These are phyloP conservation scores for Xylariaceae sp. DNA, from an alignment of 2,329 filamentous ascomycete species.

Conservation along the genomic window DNA sequence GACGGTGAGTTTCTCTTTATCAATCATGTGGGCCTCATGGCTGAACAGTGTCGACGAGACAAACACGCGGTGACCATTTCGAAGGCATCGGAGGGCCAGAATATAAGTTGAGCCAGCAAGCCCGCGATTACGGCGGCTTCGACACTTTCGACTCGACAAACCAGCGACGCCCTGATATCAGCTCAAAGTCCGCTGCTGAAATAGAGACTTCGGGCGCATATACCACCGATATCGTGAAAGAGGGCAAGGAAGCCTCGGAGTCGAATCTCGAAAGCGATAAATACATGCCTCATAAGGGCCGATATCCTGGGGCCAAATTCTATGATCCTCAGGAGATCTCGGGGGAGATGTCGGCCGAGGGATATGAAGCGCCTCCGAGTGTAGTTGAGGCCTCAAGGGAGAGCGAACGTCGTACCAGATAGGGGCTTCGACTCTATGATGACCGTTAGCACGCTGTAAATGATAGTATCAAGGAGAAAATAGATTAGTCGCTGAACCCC, in stretches of 20 bases:
- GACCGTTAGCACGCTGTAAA: neutral
- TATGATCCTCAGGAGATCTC: constrained; percentile 39
- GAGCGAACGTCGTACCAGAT: constrained; percentile 22
- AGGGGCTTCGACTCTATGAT: neutral
- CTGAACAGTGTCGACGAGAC: constrained; percentile 31
- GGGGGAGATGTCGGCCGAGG: constrained; percentile 40
- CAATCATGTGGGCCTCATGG: neutral
- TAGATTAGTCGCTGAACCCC: neutral
- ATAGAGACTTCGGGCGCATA: constrained; percentile 34
- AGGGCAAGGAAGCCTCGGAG: constrained; percentile 36
- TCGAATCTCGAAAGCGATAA: constrained; percentile 37
- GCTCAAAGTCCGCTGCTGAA: constrained; percentile 20
- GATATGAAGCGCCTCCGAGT: constrained; percentile 38
- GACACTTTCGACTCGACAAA: constrained; percentile 32
- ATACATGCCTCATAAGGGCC: constrained; percentile 33
- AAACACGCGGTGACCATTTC: constrained; percentile 41
- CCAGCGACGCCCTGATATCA: constrained; percentile 13
- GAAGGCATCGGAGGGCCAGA: constrained; percentile 41
- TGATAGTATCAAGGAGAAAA: neutral
- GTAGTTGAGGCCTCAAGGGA: constrained; percentile 35
- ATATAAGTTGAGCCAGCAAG: constrained; percentile 34
- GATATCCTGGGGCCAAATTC: constrained; percentile 40
- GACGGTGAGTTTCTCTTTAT: constrained; percentile 34
- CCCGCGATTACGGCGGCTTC: constrained; percentile 32
- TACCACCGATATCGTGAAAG: constrained; percentile 28